Evolutionary conservation across 331 rosid genomes (phyloP).

Genomic region (Prunus yedoensis): DNA sequence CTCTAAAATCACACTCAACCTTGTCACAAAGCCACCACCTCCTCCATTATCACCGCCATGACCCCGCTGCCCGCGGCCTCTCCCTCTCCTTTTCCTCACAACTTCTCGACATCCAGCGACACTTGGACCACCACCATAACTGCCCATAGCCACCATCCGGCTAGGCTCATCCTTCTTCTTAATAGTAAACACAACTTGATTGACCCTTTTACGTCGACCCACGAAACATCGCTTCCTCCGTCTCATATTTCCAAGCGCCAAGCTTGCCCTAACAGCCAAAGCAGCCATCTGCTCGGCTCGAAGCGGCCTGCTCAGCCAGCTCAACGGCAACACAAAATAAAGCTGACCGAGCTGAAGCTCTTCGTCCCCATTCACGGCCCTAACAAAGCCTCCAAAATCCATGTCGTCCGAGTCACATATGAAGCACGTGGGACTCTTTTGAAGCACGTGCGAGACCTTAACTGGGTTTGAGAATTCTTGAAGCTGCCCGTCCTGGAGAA

Average conservation of each 20-base stretch:
- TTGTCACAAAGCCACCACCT: background rate
- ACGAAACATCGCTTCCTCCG: background rate
- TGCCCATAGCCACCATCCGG: background rate
- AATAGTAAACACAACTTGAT: conserved; percentile 11
- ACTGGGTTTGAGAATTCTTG: conserved; percentile 31
- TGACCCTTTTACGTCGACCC: conserved; percentile 3
- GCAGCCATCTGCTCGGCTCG: conserved; percentile 26
- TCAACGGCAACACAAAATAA: conserved; percentile 22
- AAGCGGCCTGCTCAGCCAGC: conserved; percentile 17
- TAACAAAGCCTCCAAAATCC: conserved; percentile 18
- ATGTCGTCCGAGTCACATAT: conserved; percentile 28
- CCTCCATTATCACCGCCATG: background rate
- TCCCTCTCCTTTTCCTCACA: conserved; percentile 14
- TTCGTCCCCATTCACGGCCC: conserved; percentile 17
- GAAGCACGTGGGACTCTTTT: conserved; percentile 7
- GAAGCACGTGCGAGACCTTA: conserved; percentile 22
- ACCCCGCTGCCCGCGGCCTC: background rate
- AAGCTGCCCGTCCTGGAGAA: conserved; percentile 29
- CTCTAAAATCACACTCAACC: conserved; percentile 25
- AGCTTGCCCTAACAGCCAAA: conserved; percentile 25
- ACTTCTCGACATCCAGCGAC: background rate
- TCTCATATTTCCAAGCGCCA: conserved; percentile 9
- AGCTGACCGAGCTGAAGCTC: conserved; percentile 35
- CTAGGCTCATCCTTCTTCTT: conserved; percentile 5
- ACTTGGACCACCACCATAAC: background rate